Conservation (phyloP, 148 eudicot genomes). For the Talinum fruticosum region DNA sequence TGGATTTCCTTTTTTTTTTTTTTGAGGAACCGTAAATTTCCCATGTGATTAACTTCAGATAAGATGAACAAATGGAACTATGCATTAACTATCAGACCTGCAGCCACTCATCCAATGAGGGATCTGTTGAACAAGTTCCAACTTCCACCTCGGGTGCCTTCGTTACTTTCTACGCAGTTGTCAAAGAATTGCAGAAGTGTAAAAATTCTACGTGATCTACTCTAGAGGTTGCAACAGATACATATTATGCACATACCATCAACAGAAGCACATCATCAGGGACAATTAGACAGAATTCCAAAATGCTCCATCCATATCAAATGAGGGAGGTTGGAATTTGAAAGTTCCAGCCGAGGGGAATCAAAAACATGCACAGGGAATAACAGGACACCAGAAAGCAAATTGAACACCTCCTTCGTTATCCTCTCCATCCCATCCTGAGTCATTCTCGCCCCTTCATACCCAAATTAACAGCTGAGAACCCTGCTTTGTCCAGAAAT, state of each 20-base stretch:
- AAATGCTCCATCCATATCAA: not conserved
- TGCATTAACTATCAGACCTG: conserved; percentile 46
- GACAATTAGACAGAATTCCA: not conserved
- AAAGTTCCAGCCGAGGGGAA: not conserved
- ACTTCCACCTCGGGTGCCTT: conserved; percentile 92
- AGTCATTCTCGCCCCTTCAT: not conserved
- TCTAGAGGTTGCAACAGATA: not conserved
- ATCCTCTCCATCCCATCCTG: not conserved
- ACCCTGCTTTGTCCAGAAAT: not conserved
- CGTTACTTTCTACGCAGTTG: conserved; percentile 64
- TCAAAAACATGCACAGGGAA: not conserved
- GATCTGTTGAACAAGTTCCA: conserved; percentile 80
- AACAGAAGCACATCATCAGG: not conserved
- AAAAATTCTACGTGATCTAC: not conserved
- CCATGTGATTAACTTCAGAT: not conserved
- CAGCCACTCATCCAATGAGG: conserved; percentile 94
- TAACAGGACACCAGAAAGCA: not conserved
- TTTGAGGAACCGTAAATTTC: too few relatives aligned
- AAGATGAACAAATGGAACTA: not conserved
- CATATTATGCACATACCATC: not conserved
- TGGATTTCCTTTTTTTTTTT: too few relatives aligned
- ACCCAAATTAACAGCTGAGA: not conserved
- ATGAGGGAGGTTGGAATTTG: not conserved
- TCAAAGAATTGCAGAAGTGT: not conserved
- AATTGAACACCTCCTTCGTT: not conserved